A percentile compares a stretch with the other conserved stretches of the same genome.
These are phyloP conservation scores for Gilbertella persicaria DNA, from an alignment of 371 early-diverging fungal genomes.

Conservation along the genomic window DNA sequence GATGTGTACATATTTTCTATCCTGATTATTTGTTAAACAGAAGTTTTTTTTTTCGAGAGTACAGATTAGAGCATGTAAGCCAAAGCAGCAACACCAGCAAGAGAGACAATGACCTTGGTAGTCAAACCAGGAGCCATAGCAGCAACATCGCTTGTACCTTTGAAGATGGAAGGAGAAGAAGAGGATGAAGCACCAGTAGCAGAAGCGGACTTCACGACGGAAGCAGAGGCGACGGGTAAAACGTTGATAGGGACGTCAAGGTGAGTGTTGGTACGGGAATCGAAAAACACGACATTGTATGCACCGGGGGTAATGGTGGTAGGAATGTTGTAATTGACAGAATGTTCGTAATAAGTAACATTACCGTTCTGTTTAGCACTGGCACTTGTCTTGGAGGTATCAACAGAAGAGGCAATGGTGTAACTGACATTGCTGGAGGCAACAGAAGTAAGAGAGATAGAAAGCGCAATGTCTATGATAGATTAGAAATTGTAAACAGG, in stretches of 20 bases:
- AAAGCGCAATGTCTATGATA: constrained; percentile 21
- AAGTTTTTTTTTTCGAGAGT: too few relatives aligned
- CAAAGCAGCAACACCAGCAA: constrained; percentile 28
- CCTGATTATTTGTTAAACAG: too few relatives aligned
- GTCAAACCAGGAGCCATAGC: constrained; percentile 15
- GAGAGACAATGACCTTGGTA: constrained; percentile 18
- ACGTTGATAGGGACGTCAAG: constrained; percentile 43
- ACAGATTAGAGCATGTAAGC: constrained; percentile 17
- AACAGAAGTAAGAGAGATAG: constrained; percentile 22
- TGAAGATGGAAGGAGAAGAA: constrained; percentile 18
- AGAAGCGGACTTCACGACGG: constrained; percentile 8
- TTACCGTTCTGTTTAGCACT: constrained; percentile 32
- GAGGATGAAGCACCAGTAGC: constrained; percentile 8
- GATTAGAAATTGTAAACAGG: neutral
- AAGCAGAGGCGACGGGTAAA: constrained; percentile 36
- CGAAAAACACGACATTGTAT: constrained; percentile 47
- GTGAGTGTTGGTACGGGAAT: constrained; percentile 33
- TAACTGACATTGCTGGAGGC: constrained; percentile 15
- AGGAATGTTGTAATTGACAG: constrained; percentile 46
- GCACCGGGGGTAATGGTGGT: constrained; percentile 32
- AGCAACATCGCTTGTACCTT: constrained; percentile 6
- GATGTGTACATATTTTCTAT: too few relatives aligned
- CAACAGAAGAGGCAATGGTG: constrained; percentile 30
- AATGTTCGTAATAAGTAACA: constrained; percentile 44
- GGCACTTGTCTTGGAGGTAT: constrained; percentile 35